phyloP scores from a whole-genome alignment of 371 early-diverging fungal genomes.

The Rhizopus microsporus region DNA sequence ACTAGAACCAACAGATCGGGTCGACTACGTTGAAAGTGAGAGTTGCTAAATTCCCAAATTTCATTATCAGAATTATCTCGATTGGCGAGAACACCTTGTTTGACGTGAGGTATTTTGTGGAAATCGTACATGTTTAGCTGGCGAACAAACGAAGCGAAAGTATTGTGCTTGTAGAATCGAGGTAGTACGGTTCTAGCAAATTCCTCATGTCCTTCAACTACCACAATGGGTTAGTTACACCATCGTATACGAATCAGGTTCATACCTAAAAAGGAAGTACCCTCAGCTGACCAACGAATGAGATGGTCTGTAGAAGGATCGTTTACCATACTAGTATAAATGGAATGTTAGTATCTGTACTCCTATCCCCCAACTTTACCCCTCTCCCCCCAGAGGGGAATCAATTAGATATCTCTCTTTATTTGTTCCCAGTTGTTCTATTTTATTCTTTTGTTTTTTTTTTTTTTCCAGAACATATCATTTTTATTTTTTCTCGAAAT shows the following conservation, averaged over 20 bases:
- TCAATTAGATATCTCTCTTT: background rate
- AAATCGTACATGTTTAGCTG: slow-evolving; percentile 85
- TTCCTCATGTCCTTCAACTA: slow-evolving; percentile 67
- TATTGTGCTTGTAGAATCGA: slow-evolving; percentile 81
- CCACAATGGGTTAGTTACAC: background rate
- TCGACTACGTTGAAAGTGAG: slow-evolving; percentile 51
- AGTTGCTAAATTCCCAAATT: slow-evolving; percentile 59
- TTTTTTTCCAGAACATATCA: background rate
- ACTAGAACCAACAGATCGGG: slow-evolving; percentile 55
- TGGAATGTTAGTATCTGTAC: background rate
- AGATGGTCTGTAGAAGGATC: slow-evolving; percentile 62
- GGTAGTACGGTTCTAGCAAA: slow-evolving; percentile 80
- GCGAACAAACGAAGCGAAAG: slow-evolving; percentile 82
- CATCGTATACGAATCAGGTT: background rate
- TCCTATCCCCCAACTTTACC: too few species aligned
- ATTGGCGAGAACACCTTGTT: slow-evolving; percentile 65
- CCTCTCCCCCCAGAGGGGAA: slow-evolving; percentile 1
- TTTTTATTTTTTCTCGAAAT: slow-evolving; percentile 3
- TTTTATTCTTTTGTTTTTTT: slow-evolving; percentile 9
- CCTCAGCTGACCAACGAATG: slow-evolving; percentile 76
- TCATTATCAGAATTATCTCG: slow-evolving; percentile 21
- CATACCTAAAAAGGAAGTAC: slow-evolving; percentile 69
- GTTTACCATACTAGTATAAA: slow-evolving; percentile 61
- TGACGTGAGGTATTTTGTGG: slow-evolving; percentile 69
- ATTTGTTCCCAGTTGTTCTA: slow-evolving; percentile 4